Conservation (phyloP, 495 filamentous ascomycete genomes). For the Penicillium coprophilum region DNA sequence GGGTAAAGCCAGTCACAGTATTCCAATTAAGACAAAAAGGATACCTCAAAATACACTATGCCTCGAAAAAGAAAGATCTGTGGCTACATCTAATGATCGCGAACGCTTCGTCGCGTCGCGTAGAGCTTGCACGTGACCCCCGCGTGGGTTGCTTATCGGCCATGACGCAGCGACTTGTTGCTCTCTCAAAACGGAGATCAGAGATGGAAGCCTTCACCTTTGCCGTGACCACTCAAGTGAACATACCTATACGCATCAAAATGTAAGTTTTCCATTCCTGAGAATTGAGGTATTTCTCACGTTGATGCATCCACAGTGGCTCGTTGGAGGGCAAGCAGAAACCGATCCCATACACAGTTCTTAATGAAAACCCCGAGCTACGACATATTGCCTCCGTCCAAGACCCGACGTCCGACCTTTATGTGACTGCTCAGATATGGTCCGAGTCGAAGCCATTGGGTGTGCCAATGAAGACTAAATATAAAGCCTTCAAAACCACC, state of each 20-base stretch:
- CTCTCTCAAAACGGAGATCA: conserved; percentile 9
- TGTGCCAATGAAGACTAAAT: conserved; percentile 86
- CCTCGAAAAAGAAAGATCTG: not conserved
- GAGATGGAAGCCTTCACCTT: conserved; percentile 93
- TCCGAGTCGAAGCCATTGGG: conserved; percentile 93
- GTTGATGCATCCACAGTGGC: conserved; percentile 53
- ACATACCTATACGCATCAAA: conserved; percentile 77
- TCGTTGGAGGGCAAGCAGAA: conserved; percentile 84
- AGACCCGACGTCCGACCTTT: conserved; percentile 78
- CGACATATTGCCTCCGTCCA: conserved; percentile 81
- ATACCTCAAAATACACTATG: not conserved
- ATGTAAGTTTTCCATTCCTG: conserved; percentile 55
- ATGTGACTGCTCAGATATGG: conserved; percentile 90
- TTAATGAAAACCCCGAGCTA: conserved; percentile 74
- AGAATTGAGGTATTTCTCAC: conserved; percentile 13
- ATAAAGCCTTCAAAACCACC: conserved; percentile 78
- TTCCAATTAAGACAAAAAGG: not conserved
- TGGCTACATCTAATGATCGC: not conserved
- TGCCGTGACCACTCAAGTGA: conserved; percentile 76
- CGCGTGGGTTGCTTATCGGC: conserved; percentile 10
- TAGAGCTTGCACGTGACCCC: conserved; percentile 8
- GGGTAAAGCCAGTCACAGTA: not conserved
- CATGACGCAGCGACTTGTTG: conserved; percentile 9
- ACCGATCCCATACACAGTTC: conserved; percentile 72
- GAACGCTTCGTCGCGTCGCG: conserved; percentile 6